Conservation (phyloP, 345 rosid genomes). For the Bretschneidera sinensis region DNA sequence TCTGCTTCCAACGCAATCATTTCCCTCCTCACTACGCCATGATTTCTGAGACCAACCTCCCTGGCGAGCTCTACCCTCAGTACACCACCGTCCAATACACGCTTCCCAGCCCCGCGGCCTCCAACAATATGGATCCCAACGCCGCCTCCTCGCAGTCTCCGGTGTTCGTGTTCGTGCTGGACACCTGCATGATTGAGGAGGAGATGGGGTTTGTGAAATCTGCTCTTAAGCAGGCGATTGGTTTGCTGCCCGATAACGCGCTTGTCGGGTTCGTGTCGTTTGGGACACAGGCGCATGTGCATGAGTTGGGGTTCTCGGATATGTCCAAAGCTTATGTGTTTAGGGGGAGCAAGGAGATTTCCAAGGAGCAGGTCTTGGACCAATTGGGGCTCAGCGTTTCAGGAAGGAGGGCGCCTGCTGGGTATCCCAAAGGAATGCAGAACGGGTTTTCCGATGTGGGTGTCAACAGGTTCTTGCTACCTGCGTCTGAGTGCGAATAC, state of each 20-base stretch:
- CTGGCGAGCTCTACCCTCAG: slow-evolving; percentile 87
- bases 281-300: slow-evolving; percentile 96
- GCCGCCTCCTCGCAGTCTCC: slow-evolving; percentile 30
- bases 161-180: slow-evolving; percentile 79
- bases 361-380: slow-evolving; percentile 84
- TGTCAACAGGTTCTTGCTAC: slow-evolving; percentile 72
- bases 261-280: slow-evolving; percentile 93
- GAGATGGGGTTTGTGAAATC: slow-evolving; percentile 72
- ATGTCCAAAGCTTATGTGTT: slow-evolving; percentile 92
- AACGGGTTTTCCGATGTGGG: slow-evolving; percentile 48
- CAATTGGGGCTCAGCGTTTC: slow-evolving; percentile 73
- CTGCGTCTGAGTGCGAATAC: slow-evolving; percentile 91
- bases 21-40: slow-evolving; percentile 78
- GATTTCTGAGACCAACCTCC: slow-evolving; percentile 86
- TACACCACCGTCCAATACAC: slow-evolving; percentile 76
- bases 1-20: slow-evolving; percentile 74
- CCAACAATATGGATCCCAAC: slow-evolving; percentile 36
- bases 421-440: slow-evolving; percentile 53
- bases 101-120: slow-evolving; percentile 40
- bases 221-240: slow-evolving; percentile 82
- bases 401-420: slow-evolving; percentile 49
- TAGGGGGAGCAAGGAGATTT: slow-evolving; percentile 76
- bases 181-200: slow-evolving; percentile 96
- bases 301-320: slow-evolving; percentile 89
- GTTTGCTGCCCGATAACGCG: slow-evolving; percentile 88